These are phyloP conservation scores for Sambucus nigra DNA, from an alignment of 129 eudicot genomes.

Conservation along the genomic window DNA sequence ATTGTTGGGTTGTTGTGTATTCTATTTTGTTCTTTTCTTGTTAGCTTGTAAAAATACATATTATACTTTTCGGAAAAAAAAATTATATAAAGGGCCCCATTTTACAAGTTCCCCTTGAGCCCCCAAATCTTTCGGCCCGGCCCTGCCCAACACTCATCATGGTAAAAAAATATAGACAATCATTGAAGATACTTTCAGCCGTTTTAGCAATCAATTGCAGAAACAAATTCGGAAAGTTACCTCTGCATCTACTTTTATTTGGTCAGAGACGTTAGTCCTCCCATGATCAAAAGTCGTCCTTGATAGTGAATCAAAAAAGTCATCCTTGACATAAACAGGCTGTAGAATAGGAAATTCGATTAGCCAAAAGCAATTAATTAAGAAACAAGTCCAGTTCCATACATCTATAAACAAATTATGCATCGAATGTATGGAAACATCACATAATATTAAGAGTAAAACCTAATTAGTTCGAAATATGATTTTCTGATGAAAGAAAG, in stretches of 20 bases:
- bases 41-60: too few species aligned
- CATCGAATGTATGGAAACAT: not conserved
- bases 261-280: conserved; percentile 38
- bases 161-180: too few species aligned
- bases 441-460: too few species aligned
- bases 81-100: too few species aligned
- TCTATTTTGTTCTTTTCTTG: too few species aligned
- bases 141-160: too few species aligned
- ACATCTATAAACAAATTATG: not conserved
- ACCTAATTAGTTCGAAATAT: too few species aligned
- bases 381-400: not conserved
- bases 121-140: too few species aligned
- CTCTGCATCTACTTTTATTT: conserved; percentile 41
- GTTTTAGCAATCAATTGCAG: not conserved
- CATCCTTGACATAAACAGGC: conserved; percentile 53
- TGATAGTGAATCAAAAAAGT: conserved; percentile 55
- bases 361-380: not conserved
- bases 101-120: too few species aligned
- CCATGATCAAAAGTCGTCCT: conserved; percentile 31
- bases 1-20: too few species aligned
- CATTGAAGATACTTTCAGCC: too few species aligned
- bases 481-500: not conserved
- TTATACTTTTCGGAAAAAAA: too few species aligned
- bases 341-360: conserved; percentile 9
- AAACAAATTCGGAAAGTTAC: conserved; percentile 11